Percentiles rank a stretch among this genome's conserved stretches.
phyloP scores from a whole-genome alignment of 257 asterid genomes.

The Nicotiana tomentosiformis region DNA sequence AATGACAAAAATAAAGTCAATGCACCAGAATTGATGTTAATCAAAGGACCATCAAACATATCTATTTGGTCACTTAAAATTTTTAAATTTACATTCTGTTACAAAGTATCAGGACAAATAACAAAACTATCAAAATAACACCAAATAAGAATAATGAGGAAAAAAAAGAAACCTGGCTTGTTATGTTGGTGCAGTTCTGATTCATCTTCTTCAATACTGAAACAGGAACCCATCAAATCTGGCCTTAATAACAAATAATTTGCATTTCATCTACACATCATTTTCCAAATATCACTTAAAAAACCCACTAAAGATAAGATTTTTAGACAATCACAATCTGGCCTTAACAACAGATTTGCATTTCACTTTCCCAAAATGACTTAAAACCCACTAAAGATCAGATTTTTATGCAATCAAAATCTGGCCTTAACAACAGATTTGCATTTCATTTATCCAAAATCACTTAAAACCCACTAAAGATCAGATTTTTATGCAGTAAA shows the following conservation, averaged over 20 bases:
- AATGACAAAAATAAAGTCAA: too few species aligned
- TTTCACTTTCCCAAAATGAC: slow-evolving; percentile 19
- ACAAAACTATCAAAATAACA: not conserved
- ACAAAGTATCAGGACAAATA: not conserved
- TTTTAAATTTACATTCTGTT: not conserved
- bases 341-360: slow-evolving; percentile 38
- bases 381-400: slow-evolving; percentile 10
- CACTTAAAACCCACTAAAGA: slow-evolving; percentile 12
- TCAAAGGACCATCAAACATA: not conserved
- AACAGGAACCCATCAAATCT: slow-evolving; percentile 67
- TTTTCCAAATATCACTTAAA: not conserved
- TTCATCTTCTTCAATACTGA: slow-evolving; percentile 64
- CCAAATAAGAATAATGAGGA: not conserved
- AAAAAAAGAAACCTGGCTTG: slow-evolving; percentile 30
- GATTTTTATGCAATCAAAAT: slow-evolving; percentile 10
- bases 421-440: slow-evolving; percentile 31
- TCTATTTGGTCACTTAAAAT: not conserved
- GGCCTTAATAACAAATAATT: slow-evolving; percentile 35
- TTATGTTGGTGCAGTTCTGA: slow-evolving; percentile 21
- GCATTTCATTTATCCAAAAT: slow-evolving; percentile 27
- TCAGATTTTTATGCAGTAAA: slow-evolving; percentile 13
- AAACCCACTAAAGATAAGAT: slow-evolving; percentile 13
- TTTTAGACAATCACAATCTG: slow-evolving; percentile 11
- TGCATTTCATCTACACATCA: slow-evolving; percentile 26
- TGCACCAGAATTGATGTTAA: not conserved